Conservation (phyloP, 169 alveolate species). For the Cryptosporidium ryanae region DNA sequence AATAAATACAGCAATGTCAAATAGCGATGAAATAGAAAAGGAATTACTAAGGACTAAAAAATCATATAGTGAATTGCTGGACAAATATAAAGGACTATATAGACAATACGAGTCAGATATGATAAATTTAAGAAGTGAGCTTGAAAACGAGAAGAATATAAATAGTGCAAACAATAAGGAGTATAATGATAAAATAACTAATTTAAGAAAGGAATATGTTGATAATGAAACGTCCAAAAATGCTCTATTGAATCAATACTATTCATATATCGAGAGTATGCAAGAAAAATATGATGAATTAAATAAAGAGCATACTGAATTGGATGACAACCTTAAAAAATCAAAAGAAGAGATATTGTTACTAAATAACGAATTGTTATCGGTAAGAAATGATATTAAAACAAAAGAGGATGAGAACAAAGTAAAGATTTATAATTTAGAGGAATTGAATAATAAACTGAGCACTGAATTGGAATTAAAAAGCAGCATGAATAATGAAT, state of each 20-base stretch:
- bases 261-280: slow-evolving; percentile 38
- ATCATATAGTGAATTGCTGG: slow-evolving; percentile 9
- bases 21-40: slow-evolving; percentile 61
- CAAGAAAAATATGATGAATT: slow-evolving; percentile 26
- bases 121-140: slow-evolving; percentile 53
- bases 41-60: slow-evolving; percentile 29
- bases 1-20: slow-evolving; percentile 43
- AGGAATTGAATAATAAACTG: neutral
- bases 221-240: slow-evolving; percentile 35
- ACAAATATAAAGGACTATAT: slow-evolving; percentile 41
- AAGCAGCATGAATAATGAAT: neutral
- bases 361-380: neutral
- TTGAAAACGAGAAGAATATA: slow-evolving; percentile 55
- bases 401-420: neutral
- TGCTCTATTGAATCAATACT: slow-evolving; percentile 46
- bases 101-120: slow-evolving; percentile 69
- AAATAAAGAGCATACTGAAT: neutral
- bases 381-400: neutral
- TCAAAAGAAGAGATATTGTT: slow-evolving; percentile 8
- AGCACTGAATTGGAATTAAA: neutral
- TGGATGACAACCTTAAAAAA: neutral
- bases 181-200: slow-evolving; percentile 25
- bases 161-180: slow-evolving; percentile 39
- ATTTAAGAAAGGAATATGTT: slow-evolving; percentile 18
- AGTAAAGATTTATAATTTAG: neutral